These are phyloP conservation scores for Luffa aegyptiaca DNA, from an alignment of 306 rosid genomes.

Conservation along the genomic window DNA sequence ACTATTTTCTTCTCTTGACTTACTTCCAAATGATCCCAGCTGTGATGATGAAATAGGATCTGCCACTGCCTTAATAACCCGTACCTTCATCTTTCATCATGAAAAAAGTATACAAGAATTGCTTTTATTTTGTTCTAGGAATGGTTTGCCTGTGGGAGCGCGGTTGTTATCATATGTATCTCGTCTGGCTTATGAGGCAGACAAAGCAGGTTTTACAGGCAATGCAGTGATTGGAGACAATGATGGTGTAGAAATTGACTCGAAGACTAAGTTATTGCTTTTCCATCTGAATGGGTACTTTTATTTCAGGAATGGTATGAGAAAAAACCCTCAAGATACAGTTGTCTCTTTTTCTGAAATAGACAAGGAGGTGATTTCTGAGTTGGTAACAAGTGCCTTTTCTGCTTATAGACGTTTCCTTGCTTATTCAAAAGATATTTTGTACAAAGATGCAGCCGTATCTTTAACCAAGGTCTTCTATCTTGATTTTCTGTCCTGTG, in stretches of 20 bases:
- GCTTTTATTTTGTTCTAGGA: conserved; percentile 22
- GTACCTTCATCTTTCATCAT: conserved; percentile 14
- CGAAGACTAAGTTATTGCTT: not conserved
- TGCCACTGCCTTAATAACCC: conserved; percentile 21
- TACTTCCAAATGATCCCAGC: conserved; percentile 6
- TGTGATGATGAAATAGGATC: conserved; percentile 20
- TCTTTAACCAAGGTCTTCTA: conserved; percentile 12
- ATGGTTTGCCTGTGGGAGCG: conserved; percentile 16
- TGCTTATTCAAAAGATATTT: not conserved
- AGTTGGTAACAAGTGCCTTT: conserved; percentile 20
- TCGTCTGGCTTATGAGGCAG: conserved; percentile 21
- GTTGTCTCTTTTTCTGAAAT: not conserved
- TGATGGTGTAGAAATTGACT: not conserved
- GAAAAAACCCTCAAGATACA: not conserved
- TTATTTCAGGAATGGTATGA: not conserved
- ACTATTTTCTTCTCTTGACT: conserved; percentile 17
- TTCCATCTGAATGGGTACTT: conserved; percentile 17
- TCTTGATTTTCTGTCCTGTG: conserved; percentile 12
- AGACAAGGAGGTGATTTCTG: conserved; percentile 5
- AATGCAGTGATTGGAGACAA: not conserved
- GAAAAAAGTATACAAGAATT: conserved; percentile 15
- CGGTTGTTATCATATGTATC: conserved; percentile 20
- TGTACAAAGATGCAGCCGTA: not conserved
- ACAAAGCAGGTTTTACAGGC: not conserved
- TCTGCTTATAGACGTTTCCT: conserved; percentile 22